Evolutionary conservation across 2,329 filamentous ascomycete genomes (phyloP), one percentile per base, ranked within the genome.

Genomic region (Fusarium oxysporum): DNA sequence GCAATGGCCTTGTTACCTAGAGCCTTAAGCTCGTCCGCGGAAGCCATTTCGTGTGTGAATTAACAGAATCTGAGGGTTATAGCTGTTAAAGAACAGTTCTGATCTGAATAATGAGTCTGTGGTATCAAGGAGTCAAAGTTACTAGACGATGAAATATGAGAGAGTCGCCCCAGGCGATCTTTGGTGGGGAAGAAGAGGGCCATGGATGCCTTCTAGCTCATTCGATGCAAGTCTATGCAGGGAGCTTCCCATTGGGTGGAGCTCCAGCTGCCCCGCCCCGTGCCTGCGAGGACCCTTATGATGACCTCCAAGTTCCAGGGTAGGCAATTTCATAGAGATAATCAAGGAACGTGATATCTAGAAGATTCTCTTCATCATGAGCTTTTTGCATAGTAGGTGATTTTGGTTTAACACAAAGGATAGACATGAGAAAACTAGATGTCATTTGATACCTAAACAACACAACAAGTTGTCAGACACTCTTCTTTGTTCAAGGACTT

Each of bases 1-100:
- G 94, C 92, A 84, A 99, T 99, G 84, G 97, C 95, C 88, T 97
- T 97, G 89, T 99, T 99, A 87, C 96, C 96, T 82, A 96, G 92
- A 80, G 95, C 94, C 88, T 99, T 99, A 80, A 99, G 91, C 90
- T 96, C 89, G 83, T 92, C 90, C 77, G 89, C 90, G 70, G 88
- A 88, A 78, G 88, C 83, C 89, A 90, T 91, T 60, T 43, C 72
- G 64, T 56, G 25, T 28, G 50, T 51, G 45, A 51, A 43, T 53
- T 54, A 45, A 41, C 70, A 71, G 57, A 64, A 69, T 70, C 56
- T 62, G 57, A 44, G 37, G 14, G 19, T 44, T 70, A 38, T 47
- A 60, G 30, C 11, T 70, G 50, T 11, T 45, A 54, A 65, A 53
- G 51, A 60, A 28, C 35, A 65, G 41, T 73, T 60, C 62, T 60